Conservation (phyloP, 129 eudicot genomes). For the Calendula officinalis region DNA sequence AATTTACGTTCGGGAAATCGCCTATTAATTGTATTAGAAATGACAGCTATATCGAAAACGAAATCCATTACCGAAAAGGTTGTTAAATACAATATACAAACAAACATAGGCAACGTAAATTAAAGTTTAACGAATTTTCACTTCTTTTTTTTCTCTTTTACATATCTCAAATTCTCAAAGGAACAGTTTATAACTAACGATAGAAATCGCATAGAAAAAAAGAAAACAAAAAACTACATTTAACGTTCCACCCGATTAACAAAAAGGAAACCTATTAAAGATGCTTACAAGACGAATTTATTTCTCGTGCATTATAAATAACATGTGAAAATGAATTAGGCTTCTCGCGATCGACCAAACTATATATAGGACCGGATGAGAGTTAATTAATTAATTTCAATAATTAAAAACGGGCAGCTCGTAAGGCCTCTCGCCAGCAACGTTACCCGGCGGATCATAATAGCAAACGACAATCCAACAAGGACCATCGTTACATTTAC, state of each 20-base stretch:
- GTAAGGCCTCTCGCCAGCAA: slow-evolving; percentile 45
- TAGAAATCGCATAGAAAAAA: not conserved
- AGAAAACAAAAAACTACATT: too few relatives aligned
- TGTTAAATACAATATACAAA: too few relatives aligned
- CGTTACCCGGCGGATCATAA: slow-evolving; percentile 31
- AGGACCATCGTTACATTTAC: slow-evolving; percentile 5
- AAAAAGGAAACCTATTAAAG: slow-evolving; percentile 2
- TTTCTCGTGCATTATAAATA: not conserved
- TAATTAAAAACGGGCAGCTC: not conserved
- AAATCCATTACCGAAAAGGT: too few relatives aligned
- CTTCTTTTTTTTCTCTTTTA: too few relatives aligned
- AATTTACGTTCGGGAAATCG: slow-evolving; percentile 3
- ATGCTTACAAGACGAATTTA: slow-evolving; percentile 10
- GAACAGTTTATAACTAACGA: too few relatives aligned
- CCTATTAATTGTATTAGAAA: not conserved
- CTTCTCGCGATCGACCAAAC: slow-evolving; percentile 40
- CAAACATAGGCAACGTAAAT: too few relatives aligned
- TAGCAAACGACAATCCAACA: slow-evolving; percentile 23
- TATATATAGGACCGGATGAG: too few relatives aligned
- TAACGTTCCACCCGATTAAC: not conserved
- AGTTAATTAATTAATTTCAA: not conserved
- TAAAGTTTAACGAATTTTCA: too few relatives aligned
- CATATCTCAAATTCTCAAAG: too few relatives aligned
- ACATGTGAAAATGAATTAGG: slow-evolving; percentile 35
- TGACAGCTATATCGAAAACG: not conserved